phyloP scores from a whole-genome alignment of 2,329 filamentous ascomycete genomes.

The Botrytis fabae region DNA sequence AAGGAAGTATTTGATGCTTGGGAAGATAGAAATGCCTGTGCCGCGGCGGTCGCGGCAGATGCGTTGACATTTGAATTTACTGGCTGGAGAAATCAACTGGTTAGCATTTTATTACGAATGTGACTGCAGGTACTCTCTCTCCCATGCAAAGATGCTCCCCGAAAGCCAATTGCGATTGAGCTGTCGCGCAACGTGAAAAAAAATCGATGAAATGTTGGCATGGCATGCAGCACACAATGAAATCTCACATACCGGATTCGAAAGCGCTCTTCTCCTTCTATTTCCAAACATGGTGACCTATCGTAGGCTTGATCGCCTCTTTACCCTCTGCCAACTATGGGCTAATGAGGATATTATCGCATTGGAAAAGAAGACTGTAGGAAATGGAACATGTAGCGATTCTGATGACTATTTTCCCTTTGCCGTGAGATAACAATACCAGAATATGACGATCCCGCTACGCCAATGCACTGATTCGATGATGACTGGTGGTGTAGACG shows the following conservation, averaged over 20 bases:
- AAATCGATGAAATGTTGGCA: slow-evolving; percentile 5
- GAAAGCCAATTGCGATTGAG: slow-evolving; percentile 18
- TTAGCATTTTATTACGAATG: slow-evolving; percentile 31
- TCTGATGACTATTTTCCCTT: neutral
- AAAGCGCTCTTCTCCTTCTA: slow-evolving; percentile 42
- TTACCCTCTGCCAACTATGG: slow-evolving; percentile 40
- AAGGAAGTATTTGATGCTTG: slow-evolving; percentile 64
- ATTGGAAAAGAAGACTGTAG: slow-evolving; percentile 29
- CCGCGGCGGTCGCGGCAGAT: slow-evolving; percentile 76
- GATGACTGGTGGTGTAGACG: slow-evolving; percentile 27
- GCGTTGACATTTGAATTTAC: slow-evolving; percentile 65
- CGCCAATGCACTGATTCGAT: neutral
- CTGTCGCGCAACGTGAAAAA: slow-evolving; percentile 12
- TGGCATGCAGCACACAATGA: slow-evolving; percentile 8
- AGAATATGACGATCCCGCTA: slow-evolving; percentile 1
- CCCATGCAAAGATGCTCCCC: neutral
- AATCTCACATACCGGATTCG: slow-evolving; percentile 44
- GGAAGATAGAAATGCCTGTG: slow-evolving; percentile 74
- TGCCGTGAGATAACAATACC: neutral
- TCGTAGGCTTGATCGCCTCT: slow-evolving; percentile 28
- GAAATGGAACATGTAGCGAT: slow-evolving; percentile 13
- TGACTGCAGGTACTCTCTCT: slow-evolving; percentile 16
- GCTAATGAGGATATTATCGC: slow-evolving; percentile 39
- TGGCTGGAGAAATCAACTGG: slow-evolving; percentile 49
- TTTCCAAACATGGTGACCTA: slow-evolving; percentile 41